Base-by-base conservation (phyloP, 2,329 filamentous ascomycete genomes). In the Balansia obtecta region DNA sequence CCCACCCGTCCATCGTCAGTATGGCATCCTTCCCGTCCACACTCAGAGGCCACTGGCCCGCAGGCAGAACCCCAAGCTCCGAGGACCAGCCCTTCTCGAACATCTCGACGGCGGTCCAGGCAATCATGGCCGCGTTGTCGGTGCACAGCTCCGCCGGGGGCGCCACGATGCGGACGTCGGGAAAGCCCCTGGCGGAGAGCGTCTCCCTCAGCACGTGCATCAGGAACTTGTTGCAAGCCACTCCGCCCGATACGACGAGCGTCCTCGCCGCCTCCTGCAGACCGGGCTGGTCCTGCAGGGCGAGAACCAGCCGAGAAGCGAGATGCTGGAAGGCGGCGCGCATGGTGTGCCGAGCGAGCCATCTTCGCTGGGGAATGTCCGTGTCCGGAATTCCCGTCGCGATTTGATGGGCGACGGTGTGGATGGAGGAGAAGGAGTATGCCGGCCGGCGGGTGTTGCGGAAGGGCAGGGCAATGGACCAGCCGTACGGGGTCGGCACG, bases 51-150 rank as follows among this genome's bases (percentile, higher is more conserved):
- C 89, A 95, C 63, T 82, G 86, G 45, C 76, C 73, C 44, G 85
- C 62, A 2, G 83, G 75, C 45, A 75, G 63, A 51, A 83, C 75
- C 22, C 70, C 73, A 50, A 90, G 60, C 18, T 77, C 75, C 9
- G 80, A 83, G 52, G 72, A 68, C 73, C 80, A 90, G 0, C 91
- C 90, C 1, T 78, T 80, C 65, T 86, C 77, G 61, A 79, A 96
- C 90, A 98, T 96, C 68, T 97, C 90, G 56, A 90, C 76, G 0
- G 85, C 93, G 1, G 90, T 75, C 91, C 93, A 97, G 1, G 85
- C 91, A 63, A 97, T 90, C 93, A 98, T 98, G 45, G 89, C 88
- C 12, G 93, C 93, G 66, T 98, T 97, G 61, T 98, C 93, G 0
- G 88, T 96, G 63, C 93, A 97, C 49, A 91, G 73, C 41, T 74